These are phyloP conservation scores for Candida arabinofermentans DNA, from an alignment of 805 yeast species.

Conservation along the genomic window DNA sequence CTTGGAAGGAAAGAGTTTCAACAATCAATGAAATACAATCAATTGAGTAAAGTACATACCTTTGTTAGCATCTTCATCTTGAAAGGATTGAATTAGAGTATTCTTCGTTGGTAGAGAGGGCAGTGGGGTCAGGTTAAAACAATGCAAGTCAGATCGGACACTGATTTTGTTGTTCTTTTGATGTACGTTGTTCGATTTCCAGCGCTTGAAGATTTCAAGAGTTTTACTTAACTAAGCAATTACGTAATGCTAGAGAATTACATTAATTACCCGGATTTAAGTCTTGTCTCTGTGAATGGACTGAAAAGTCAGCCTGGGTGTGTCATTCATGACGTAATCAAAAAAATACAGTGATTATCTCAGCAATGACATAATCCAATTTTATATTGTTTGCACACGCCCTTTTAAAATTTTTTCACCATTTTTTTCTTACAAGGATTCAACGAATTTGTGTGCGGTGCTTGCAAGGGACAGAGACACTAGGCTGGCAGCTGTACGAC, in stretches of 20 bases:
- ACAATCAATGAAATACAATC: background rate
- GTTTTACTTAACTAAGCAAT: too few relatives aligned
- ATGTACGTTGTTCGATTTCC: conserved; percentile 1
- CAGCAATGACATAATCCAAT: background rate
- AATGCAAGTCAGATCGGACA: background rate
- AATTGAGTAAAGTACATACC: conserved; percentile 34
- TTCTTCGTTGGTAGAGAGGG: background rate
- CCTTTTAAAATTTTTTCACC: conserved; percentile 1
- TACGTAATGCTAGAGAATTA: too few relatives aligned
- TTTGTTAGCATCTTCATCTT: conserved; percentile 83
- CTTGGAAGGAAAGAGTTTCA: too few relatives aligned
- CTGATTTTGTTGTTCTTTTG: background rate
- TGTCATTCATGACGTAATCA: background rate
- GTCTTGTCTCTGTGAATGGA: too few relatives aligned
- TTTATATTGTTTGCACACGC: background rate
- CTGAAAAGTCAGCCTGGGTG: too few relatives aligned
- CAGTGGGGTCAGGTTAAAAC: background rate
- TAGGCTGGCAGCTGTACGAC: background rate
- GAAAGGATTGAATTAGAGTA: conserved; percentile 16
- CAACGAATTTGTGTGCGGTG: background rate
- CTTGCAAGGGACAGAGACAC: background rate
- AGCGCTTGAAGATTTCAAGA: background rate
- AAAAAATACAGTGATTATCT: background rate
- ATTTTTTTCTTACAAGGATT: background rate
- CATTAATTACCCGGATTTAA: background rate